Conservation (phyloP, 2,329 filamentous ascomycete genomes). For the Orbilia oligospora region DNA sequence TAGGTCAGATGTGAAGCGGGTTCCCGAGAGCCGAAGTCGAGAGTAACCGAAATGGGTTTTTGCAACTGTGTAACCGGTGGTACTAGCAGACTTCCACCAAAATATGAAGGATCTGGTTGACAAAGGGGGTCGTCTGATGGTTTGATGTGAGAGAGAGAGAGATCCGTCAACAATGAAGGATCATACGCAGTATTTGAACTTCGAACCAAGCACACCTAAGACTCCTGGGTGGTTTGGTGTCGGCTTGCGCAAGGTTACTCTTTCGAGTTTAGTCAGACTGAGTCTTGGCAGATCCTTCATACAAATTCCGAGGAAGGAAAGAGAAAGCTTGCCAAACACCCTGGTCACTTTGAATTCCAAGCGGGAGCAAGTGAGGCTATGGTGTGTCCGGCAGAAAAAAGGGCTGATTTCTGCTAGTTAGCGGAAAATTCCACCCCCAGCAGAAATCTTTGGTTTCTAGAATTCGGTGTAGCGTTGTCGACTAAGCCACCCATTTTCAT, state of each 20-base stretch:
- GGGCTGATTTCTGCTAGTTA: slow-evolving; percentile 45
- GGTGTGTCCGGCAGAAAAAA: slow-evolving; percentile 27
- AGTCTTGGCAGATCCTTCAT: slow-evolving; percentile 60
- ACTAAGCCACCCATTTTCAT: slow-evolving; percentile 51
- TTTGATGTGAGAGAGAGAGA: slow-evolving; percentile 8
- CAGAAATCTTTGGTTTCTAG: slow-evolving; percentile 19
- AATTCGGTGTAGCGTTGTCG: slow-evolving; percentile 19
- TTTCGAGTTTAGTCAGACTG: slow-evolving; percentile 25
- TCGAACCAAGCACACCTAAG: background rate
- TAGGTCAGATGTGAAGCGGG: no score
- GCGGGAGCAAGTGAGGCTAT: slow-evolving; percentile 15
- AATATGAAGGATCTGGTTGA: slow-evolving; percentile 18
- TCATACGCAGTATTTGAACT: slow-evolving; percentile 55
- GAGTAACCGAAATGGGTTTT: slow-evolving; percentile 17
- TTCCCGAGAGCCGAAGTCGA: slow-evolving; percentile 15
- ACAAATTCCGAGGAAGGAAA: slow-evolving; percentile 30
- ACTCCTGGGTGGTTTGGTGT: background rate
- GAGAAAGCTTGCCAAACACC: slow-evolving; percentile 31
- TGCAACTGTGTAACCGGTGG: background rate
- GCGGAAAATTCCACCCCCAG: slow-evolving; percentile 35
- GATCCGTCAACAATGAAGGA: slow-evolving; percentile 52
- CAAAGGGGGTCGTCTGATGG: background rate
- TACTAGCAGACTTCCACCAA: background rate
- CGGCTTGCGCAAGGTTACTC: slow-evolving; percentile 23
- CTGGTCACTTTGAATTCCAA: slow-evolving; percentile 22